Evolutionary conservation across 163 green algal genomes (phyloP).

Genomic region (Smithsoniella earleae): DNA sequence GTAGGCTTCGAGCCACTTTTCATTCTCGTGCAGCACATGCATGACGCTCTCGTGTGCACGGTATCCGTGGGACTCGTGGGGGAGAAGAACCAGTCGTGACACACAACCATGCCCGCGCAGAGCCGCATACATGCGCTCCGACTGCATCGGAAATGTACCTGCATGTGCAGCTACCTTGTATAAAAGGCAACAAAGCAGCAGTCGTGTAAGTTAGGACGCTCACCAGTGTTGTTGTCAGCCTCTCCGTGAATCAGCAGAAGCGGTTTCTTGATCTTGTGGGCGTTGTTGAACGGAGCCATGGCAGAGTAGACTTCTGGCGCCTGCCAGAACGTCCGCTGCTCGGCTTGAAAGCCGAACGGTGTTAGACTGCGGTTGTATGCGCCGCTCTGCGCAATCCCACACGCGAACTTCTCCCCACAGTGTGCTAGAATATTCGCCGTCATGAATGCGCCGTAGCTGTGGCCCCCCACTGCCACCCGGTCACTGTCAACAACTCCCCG

Average conservation of each 20-base stretch:
- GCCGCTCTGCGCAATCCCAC: constrained; percentile 64
- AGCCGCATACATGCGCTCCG: constrained; percentile 85
- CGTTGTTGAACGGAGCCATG: constrained; percentile 77
- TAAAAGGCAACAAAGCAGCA: constrained; percentile 20
- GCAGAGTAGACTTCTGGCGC: constrained; percentile 75
- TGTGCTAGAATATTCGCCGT: constrained; percentile 90
- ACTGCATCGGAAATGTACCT: constrained; percentile 70
- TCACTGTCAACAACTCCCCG: constrained; percentile 64
- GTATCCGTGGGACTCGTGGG: constrained; percentile 81
- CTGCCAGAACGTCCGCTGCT: constrained; percentile 92
- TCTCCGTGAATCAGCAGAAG: constrained; percentile 90
- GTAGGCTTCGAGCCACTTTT: constrained; percentile 43
- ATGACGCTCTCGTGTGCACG: constrained; percentile 65
- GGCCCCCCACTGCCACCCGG: constrained; percentile 75
- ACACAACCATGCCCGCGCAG: constrained; percentile 78
- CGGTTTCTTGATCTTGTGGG: constrained; percentile 87
- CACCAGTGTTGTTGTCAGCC: constrained; percentile 90
- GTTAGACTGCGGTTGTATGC: constrained; percentile 98
- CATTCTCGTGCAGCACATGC: constrained; percentile 67
- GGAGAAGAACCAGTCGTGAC: constrained; percentile 68
- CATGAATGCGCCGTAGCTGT: constrained; percentile 93
- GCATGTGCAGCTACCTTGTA: background rate
- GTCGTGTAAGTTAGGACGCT: background rate
- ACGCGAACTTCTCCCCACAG: constrained; percentile 79
- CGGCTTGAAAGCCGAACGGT: constrained; percentile 92